Conservation (phyloP, 2,329 filamentous ascomycete genomes). For the Aspergillus quadricinctus region DNA sequence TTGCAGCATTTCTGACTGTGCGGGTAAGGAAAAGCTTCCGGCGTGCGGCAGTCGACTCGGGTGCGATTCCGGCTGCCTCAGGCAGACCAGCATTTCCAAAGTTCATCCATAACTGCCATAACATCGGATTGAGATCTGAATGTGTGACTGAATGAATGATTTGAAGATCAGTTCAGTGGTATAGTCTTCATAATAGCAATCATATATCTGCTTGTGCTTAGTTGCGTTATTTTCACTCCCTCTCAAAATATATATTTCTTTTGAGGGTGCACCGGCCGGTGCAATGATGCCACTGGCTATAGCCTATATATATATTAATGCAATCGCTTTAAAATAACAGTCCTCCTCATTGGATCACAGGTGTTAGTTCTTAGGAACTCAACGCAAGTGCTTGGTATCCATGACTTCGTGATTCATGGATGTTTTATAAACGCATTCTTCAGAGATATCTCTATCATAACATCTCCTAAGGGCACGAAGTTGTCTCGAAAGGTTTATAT, state of each 20-base stretch:
- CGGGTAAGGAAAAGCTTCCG: not conserved
- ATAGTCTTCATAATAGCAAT: not conserved
- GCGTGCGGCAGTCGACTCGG: not conserved
- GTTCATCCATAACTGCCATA: not conserved
- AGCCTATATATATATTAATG: too few relatives aligned
- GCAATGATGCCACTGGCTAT: too few relatives aligned
- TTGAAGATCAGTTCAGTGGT: not conserved
- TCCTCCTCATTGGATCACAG: too few relatives aligned
- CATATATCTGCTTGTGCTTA: not conserved
- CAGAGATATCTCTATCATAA: fast-evolving
- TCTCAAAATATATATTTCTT: not conserved
- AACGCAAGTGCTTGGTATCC: not conserved
- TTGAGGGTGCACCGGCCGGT: fast-evolving
- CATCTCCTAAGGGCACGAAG: not conserved
- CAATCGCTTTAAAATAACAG: too few relatives aligned
- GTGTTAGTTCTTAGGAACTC: not conserved
- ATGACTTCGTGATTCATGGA: not conserved
- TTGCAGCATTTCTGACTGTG: not conserved
- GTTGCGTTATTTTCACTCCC: too few relatives aligned
- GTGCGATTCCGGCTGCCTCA: not conserved
- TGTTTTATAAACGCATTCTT: not conserved
- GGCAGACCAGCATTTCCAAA: not conserved
- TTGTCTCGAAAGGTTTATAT: not conserved
- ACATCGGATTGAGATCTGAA: not conserved
- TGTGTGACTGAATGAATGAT: not conserved